phyloP scores from a whole-genome alignment of 768 basidiomycete species.

The Tricholoma sp. region DNA sequence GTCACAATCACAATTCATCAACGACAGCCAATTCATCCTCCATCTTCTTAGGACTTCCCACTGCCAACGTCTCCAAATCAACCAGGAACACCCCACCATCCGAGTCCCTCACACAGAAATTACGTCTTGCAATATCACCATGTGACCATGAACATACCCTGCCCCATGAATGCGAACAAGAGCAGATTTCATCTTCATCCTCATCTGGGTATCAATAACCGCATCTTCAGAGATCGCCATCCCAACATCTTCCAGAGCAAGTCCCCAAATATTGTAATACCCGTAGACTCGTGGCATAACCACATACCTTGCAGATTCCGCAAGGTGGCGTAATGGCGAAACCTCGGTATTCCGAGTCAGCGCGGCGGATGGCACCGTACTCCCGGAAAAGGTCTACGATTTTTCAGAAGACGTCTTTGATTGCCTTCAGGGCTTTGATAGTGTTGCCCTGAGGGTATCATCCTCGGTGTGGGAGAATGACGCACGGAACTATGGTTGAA shows the following conservation, averaged over 20 bases:
- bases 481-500: not conserved
- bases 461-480: not conserved
- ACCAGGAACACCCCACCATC: slow-evolving; percentile 8
- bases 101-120: slow-evolving; percentile 10
- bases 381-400: not conserved
- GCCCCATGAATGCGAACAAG: not conserved
- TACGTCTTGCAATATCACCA: slow-evolving; percentile 12
- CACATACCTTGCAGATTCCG: not conserved
- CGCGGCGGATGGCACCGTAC: not conserved
- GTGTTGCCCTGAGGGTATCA: not conserved
- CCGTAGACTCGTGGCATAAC: slow-evolving; percentile 3
- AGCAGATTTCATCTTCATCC: not conserved
- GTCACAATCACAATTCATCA: not conserved
- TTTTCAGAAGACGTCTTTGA: not conserved
- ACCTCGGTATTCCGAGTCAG: not conserved
- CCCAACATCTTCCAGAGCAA: slow-evolving; percentile 13
- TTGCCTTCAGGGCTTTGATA: not conserved
- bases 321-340: not conserved
- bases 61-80: slow-evolving; percentile 1
- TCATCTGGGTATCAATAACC: not conserved
- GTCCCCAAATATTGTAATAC: slow-evolving; percentile 14
- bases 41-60: not conserved
- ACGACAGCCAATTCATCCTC: not conserved
- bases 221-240: slow-evolving; percentile 7
- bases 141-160: not conserved